Conservation (phyloP, 345 rosid species). For the Lumnitzera littorea region DNA sequence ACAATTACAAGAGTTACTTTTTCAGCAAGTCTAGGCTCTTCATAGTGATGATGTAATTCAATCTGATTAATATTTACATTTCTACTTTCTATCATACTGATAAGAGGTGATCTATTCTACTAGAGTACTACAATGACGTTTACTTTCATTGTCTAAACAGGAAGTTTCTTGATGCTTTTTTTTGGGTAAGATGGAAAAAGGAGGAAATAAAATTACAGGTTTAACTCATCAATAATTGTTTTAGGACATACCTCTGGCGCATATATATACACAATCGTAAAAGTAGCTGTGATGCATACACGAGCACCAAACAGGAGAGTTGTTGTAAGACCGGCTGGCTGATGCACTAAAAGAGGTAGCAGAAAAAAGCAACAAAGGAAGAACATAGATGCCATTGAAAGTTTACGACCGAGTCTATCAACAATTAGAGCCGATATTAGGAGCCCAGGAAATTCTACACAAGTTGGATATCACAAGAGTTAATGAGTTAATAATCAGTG, state of each 20-base stretch:
- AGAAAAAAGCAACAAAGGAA: conserved; percentile 61
- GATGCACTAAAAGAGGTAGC: conserved; percentile 68
- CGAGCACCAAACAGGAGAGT: conserved; percentile 73
- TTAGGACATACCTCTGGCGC: conserved; percentile 74
- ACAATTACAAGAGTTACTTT: no score
- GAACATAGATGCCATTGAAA: conserved; percentile 75
- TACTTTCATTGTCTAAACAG: neutral
- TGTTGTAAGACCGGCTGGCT: conserved; percentile 53
- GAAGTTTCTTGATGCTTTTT: neutral
- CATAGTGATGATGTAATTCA: no score
- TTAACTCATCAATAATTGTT: neutral
- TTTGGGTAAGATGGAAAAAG: neutral
- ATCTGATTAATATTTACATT: no score
- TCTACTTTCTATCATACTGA: no score
- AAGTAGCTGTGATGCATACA: conserved; percentile 73
- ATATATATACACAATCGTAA: conserved; percentile 63
- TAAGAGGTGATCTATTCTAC: no score
- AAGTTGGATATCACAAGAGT: conserved; percentile 3
- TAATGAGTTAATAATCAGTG: neutral
- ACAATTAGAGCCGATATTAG: conserved; percentile 64
- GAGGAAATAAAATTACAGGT: neutral
- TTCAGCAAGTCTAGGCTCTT: no score
- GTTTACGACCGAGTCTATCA: conserved; percentile 75
- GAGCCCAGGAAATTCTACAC: conserved; percentile 81
- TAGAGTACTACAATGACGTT: no score